Conservation (phyloP, 495 filamentous ascomycete genomes). For the Articulospora tetracladia region DNA sequence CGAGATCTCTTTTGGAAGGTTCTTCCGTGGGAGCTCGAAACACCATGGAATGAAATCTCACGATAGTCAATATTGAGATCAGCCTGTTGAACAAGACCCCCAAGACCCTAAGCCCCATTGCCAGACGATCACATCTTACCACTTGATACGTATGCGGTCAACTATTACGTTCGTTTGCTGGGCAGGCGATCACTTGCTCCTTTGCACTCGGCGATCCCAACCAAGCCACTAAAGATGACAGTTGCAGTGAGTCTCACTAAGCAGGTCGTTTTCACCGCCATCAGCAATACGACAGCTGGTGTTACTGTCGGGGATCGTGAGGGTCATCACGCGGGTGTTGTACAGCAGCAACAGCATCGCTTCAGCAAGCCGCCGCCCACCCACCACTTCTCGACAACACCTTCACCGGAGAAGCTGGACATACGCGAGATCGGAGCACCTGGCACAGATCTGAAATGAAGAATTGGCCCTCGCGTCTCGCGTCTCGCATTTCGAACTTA, state of each 20-base stretch:
- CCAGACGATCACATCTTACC: not conserved
- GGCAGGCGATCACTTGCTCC: not conserved
- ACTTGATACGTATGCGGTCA: not conserved
- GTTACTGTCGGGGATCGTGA: not conserved
- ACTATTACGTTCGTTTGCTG: not conserved
- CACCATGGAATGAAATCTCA: not conserved
- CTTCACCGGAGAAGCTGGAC: constrained; percentile 6
- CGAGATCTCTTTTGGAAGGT: constrained; percentile 15
- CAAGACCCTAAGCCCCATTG: too few species aligned
- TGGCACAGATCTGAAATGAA: not conserved
- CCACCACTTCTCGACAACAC: constrained; percentile 6
- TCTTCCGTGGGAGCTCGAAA: constrained; percentile 4
- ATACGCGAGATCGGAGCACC: not conserved
- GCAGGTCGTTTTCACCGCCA: not conserved
- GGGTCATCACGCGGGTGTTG: not conserved
- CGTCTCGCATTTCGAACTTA: not conserved
- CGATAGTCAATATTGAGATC: not conserved
- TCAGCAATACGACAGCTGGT: not conserved
- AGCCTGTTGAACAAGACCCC: not conserved
- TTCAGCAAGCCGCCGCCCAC: constrained; percentile 10
- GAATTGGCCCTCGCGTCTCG: not conserved
- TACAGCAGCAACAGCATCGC: not conserved
- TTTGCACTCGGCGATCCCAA: not conserved
- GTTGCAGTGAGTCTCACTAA: not conserved
- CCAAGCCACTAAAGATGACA: not conserved